These are phyloP conservation scores for Pythium phragmiticola DNA, from an alignment of 352 stramenopile species.

Conservation along the genomic window DNA sequence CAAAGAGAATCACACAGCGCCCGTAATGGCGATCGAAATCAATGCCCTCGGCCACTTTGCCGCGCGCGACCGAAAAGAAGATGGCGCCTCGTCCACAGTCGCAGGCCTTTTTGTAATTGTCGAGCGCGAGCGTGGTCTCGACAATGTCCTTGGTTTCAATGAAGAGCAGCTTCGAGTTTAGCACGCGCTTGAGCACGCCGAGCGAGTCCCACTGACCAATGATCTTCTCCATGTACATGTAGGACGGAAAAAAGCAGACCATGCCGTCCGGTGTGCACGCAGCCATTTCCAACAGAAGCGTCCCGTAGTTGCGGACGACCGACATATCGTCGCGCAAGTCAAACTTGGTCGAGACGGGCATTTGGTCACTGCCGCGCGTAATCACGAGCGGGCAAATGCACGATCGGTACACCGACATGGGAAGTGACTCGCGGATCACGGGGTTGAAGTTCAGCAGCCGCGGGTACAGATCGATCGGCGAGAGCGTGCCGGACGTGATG, in stretches of 20 bases:
- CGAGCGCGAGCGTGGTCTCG: constrained; percentile 97
- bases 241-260: constrained; percentile 99
- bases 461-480: constrained; percentile 98
- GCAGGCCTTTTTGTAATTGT: constrained; percentile 99
- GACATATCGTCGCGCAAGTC: constrained; percentile 84
- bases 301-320: constrained; percentile 96
- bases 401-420: constrained; percentile 97
- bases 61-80: constrained; percentile 98
- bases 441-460: constrained; percentile 98
- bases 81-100: constrained; percentile 94
- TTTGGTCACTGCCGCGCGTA: constrained; percentile 96
- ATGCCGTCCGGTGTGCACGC: constrained; percentile 96
- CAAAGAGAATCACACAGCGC: constrained; percentile 97
- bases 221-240: constrained; percentile 99
- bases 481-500: constrained; percentile 95
- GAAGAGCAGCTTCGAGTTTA: constrained; percentile 98
- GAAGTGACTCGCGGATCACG: constrained; percentile 94
- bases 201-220: constrained; percentile 96
- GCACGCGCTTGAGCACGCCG: constrained; percentile 91
- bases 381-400: constrained; percentile 99
- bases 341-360: constrained; percentile 95
- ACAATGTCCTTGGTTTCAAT: constrained; percentile 99
- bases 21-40: constrained; percentile 99
- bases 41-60: constrained; percentile 99
- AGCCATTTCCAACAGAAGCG: constrained; percentile 94